Conservation (phyloP, 306 rosid genomes). For the Trifolium dubium region DNA sequence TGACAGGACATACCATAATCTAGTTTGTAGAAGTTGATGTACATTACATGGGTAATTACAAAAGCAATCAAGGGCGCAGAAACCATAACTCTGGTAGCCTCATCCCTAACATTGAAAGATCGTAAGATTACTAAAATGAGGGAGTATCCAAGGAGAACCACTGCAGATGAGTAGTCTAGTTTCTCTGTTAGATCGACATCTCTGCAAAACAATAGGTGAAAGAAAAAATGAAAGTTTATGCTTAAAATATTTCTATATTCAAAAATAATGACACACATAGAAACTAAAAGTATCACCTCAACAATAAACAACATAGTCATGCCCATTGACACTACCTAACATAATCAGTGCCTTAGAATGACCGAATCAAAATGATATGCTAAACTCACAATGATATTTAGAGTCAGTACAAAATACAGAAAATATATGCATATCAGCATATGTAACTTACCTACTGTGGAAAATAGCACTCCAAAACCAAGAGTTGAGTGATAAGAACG, state of each 20-base stretch:
- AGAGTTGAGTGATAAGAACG: constrained; percentile 63
- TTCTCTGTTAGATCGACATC: constrained; percentile 80
- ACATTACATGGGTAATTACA: constrained; percentile 70
- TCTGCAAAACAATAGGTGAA: constrained; percentile 50
- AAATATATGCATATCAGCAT: constrained; percentile 4
- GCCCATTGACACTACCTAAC: constrained; percentile 1
- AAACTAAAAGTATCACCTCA: constrained; percentile 15
- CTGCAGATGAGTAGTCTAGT: constrained; percentile 83
- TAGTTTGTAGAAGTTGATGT: constrained; percentile 65
- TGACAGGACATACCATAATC: constrained; percentile 69
- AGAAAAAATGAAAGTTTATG: constrained; percentile 6
- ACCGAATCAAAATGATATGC: constrained; percentile 2
- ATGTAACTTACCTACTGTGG: constrained; percentile 72
- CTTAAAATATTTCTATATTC: constrained; percentile 12
- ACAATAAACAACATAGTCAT: constrained; percentile 1
- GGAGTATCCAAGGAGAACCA: constrained; percentile 77
- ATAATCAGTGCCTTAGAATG: constrained; percentile 12
- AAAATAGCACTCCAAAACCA: constrained; percentile 87
- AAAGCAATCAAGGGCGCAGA: constrained; percentile 80
- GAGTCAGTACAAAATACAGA: constrained; percentile 12
- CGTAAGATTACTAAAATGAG: constrained; percentile 71
- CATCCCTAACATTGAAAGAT: constrained; percentile 61
- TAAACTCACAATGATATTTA: constrained; percentile 4
- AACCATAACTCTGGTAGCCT: constrained; percentile 80
- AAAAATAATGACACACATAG: background rate